Conservation (phyloP, 768 basidiomycete species). For the Xerocomus spinulosus region DNA sequence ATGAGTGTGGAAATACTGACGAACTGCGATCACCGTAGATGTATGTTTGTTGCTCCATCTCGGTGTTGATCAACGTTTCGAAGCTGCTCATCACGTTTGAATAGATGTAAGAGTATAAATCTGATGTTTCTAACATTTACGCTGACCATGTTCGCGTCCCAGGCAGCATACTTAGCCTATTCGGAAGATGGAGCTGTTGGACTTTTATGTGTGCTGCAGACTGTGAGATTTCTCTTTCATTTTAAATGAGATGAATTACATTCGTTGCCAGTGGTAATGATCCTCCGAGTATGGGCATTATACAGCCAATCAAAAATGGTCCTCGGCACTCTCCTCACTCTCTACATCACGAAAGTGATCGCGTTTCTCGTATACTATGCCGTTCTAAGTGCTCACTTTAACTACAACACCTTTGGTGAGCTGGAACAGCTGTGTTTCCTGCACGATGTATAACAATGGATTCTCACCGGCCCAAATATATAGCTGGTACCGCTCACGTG, state of each 20-base stretch:
- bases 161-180: neutral
- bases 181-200: neutral
- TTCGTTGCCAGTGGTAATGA: neutral
- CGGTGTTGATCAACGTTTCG: neutral
- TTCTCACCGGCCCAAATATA: neutral
- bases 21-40: neutral
- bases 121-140: neutral
- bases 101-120: neutral
- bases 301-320: neutral
- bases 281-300: neutral
- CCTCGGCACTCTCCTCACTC: neutral
- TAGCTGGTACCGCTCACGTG: neutral
- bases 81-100: neutral
- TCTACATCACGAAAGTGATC: neutral
- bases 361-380: neutral
- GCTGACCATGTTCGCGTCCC: neutral
- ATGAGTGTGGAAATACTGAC: too few relatives aligned
- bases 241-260: neutral
- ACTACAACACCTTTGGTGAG: neutral
- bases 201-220: neutral
- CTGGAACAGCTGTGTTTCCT: neutral
- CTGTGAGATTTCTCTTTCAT: neutral
- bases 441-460: neutral
- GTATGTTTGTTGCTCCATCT: neutral
- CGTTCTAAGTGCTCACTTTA: neutral